Conservation (phyloP, 441 rosid genomes). For the Jatropha multifida region DNA sequence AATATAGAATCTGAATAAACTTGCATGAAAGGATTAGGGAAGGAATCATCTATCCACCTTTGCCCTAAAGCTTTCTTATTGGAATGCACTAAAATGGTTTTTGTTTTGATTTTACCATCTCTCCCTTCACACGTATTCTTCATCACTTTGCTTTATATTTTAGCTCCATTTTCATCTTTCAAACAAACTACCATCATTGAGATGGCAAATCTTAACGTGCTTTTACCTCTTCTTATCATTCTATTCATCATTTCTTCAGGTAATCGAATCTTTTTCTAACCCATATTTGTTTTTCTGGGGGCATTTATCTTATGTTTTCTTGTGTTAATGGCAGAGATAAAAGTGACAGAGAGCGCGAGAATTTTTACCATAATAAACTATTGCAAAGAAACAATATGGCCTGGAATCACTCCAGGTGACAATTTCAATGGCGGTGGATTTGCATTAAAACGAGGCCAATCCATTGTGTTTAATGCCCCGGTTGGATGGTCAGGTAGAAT, state of each 20-base stretch:
- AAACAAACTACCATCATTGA: too few relatives aligned
- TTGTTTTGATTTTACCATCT: background rate
- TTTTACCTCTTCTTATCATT: slow-evolving; percentile 33
- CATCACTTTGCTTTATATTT: slow-evolving; percentile 30
- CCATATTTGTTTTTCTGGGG: background rate
- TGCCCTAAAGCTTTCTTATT: slow-evolving; percentile 18
- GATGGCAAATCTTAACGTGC: slow-evolving; percentile 39
- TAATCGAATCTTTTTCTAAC: slow-evolving; percentile 16
- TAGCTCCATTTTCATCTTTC: slow-evolving; percentile 7
- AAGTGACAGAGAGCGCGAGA: slow-evolving; percentile 42
- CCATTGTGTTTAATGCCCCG: slow-evolving; percentile 60
- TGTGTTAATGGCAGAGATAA: slow-evolving; percentile 37
- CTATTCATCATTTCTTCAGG: slow-evolving; percentile 46
- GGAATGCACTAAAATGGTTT: background rate
- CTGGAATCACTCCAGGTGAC: slow-evolving; percentile 75
- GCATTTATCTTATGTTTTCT: background rate
- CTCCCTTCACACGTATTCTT: slow-evolving; percentile 51
- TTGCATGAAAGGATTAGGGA: slow-evolving; percentile 44
- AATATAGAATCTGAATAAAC: slow-evolving; percentile 42
- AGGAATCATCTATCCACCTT: slow-evolving; percentile 39
- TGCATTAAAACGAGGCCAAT: slow-evolving; percentile 59
- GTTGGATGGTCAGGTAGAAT: slow-evolving; percentile 85
- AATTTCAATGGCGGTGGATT: slow-evolving; percentile 77
- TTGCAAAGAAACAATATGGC: slow-evolving; percentile 81
- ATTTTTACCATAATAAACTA: slow-evolving; percentile 69